Base-by-base conservation (phyloP, 352 stramenopile genomes). In the Elongisporangium senticosum region DNA sequence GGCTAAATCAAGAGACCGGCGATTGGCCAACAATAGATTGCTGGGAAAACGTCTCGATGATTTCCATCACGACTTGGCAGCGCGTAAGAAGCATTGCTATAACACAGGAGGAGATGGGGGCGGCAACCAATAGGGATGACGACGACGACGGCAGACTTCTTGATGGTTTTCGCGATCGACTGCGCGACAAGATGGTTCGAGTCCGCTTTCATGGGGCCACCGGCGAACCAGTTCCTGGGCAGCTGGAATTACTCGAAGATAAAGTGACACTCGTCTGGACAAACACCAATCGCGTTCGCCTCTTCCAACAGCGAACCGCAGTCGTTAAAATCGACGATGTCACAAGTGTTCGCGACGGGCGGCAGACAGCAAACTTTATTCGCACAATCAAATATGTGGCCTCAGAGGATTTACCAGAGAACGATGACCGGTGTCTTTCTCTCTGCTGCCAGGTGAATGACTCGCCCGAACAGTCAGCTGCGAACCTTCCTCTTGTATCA, bases 341-440 rank as follows among this genome's bases (percentile, higher is more conserved):
- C 5, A 69, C 68, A 49, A 79, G 71, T 37, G 76, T 95, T 40
- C 71, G 83, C 14, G 74, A 76, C 6, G 85, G 85, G 13, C 74
- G 83, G 0, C 85, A 95, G 55, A 91, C 77, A 14, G 86, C 77
- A 7, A 95, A 89, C 24, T 83, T 95, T 53, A 73, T 93, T 47
- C 75, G 85, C 48, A 95, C 85, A 3, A 86, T 89, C 61, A 95
- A 95, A 64, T 95, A 90, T 56, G 51, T 95, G 17, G 54, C 62
- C 7, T 56, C 65, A 3, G 64, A 78, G 0, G 64, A 72, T 8
- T 62, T 92, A 11, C 73, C 81, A 0, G 59, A 58, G 5, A 91
- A 63, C 53, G 84, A 93, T 60, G 77, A 88, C n/a, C 72, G 59
- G 7, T 90, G 84, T 49, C 65, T 93, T 7, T 93, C 84, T 33